These are phyloP conservation scores for Flaveria linearis DNA, from an alignment of 129 eudicot genomes.

Conservation along the genomic window DNA sequence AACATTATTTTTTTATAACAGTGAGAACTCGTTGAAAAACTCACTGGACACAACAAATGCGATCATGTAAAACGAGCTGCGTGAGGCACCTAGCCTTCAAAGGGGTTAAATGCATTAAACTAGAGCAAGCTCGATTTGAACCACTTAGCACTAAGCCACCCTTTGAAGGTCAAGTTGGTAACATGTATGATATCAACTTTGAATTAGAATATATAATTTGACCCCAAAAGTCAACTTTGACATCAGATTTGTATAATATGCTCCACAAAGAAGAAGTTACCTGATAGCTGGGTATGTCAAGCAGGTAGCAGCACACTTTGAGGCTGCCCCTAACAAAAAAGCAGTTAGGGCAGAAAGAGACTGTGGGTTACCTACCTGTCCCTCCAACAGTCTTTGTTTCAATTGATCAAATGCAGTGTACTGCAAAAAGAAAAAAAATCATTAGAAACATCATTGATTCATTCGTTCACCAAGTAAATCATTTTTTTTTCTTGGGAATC, in stretches of 20 bases:
- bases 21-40: too few relatives aligned
- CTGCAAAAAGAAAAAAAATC: slow-evolving; percentile 39
- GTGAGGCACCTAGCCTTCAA: too few relatives aligned
- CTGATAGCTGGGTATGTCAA: slow-evolving; percentile 90
- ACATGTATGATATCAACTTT: background rate
- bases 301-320: slow-evolving; percentile 89
- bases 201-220: background rate
- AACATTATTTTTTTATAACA: background rate
- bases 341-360: slow-evolving; percentile 89
- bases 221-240: slow-evolving; percentile 14
- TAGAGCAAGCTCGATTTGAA: too few relatives aligned
- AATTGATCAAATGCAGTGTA: slow-evolving; percentile 94
- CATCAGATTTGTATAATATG: background rate
- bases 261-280: slow-evolving; percentile 33
- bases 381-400: slow-evolving; percentile 58
- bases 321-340: slow-evolving; percentile 78
- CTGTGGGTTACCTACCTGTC: slow-evolving; percentile 46
- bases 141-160: too few relatives aligned
- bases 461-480: background rate
- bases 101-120: too few relatives aligned
- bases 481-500: slow-evolving; percentile 10
- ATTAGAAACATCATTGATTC: background rate
- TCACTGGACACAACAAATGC: too few relatives aligned
- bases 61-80: too few relatives aligned
- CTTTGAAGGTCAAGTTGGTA: background rate